A percentile compares a stretch with the other conserved stretches of the same genome.
Evolutionary conservation across 208 protist genomes (phyloP).

Genomic region (Entamoeba histolytica): DNA sequence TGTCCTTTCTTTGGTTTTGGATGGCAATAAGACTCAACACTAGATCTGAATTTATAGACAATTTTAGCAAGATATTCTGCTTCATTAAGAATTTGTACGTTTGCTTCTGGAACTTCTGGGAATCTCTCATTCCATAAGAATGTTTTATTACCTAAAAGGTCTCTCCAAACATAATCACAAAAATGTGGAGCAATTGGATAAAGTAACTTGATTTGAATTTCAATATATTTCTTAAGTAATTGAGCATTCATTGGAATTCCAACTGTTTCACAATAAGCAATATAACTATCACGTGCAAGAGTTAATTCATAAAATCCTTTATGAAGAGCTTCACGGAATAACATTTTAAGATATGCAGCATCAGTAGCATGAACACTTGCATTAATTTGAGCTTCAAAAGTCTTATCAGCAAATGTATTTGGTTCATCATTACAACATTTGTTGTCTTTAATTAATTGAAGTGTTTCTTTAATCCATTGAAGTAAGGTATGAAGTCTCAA

Average conservation of each 20-base stretch:
- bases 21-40: background rate
- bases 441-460: conserved; percentile 9
- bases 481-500: conserved; percentile 77
- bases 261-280: conserved; percentile 34
- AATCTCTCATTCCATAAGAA: conserved; percentile 4
- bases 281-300: conserved; percentile 64
- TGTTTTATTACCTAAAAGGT: conserved; percentile 45
- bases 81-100: background rate
- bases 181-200: conserved; percentile 81
- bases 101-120: background rate
- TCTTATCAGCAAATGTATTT: background rate
- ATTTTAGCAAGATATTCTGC: background rate
- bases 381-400: background rate
- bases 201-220: conserved; percentile 64
- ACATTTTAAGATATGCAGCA: conserved; percentile 42
- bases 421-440: background rate
- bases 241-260: conserved; percentile 46
- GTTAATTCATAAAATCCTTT: conserved; percentile 71
- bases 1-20: background rate
- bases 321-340: conserved; percentile 75
- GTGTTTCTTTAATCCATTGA: conserved; percentile 57
- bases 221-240: conserved; percentile 55
- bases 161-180: conserved; percentile 72
- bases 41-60: background rate
- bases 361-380: background rate